Evolutionary conservation across 345 rosid genomes (phyloP).

Genomic region (Eucalyptus pumila): DNA sequence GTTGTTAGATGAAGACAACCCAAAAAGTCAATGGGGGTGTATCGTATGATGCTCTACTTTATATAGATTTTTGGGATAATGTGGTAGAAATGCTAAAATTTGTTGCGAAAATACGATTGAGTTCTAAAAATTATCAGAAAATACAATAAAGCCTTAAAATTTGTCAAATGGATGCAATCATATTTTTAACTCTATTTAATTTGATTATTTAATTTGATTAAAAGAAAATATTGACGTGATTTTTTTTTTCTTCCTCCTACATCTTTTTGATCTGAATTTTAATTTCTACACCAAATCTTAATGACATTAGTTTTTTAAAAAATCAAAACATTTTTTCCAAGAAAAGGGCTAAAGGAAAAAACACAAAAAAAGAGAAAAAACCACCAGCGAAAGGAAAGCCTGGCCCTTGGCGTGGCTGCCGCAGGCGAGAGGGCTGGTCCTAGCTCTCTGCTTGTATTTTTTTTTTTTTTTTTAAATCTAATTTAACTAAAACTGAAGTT

Average conservation of each 20-base stretch:
- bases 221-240: too few relatives aligned
- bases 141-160: too few relatives aligned
- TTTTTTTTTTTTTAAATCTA: background rate
- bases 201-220: too few relatives aligned
- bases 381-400: background rate
- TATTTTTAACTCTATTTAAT: too few relatives aligned
- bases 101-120: rapidly evolving
- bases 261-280: too few relatives aligned
- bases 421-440: background rate
- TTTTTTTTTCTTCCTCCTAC: background rate
- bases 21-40: background rate
- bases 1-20: background rate
- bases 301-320: background rate
- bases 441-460: background rate
- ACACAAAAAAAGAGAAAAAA: rapidly evolving
- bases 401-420: too few relatives aligned
- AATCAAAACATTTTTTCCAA: background rate
- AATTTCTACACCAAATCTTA: too few relatives aligned
- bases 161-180: background rate
- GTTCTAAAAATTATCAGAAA: too few relatives aligned
- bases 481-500: background rate
- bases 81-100: too few relatives aligned
- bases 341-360: background rate
- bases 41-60: background rate
- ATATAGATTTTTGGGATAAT: background rate